Evolutionary conservation across 225 moss, liverwort and hornwort species (phyloP), one percentile per base, ranked within the genome.

Genomic region (Pseudisothecium myosuroides): DNA sequence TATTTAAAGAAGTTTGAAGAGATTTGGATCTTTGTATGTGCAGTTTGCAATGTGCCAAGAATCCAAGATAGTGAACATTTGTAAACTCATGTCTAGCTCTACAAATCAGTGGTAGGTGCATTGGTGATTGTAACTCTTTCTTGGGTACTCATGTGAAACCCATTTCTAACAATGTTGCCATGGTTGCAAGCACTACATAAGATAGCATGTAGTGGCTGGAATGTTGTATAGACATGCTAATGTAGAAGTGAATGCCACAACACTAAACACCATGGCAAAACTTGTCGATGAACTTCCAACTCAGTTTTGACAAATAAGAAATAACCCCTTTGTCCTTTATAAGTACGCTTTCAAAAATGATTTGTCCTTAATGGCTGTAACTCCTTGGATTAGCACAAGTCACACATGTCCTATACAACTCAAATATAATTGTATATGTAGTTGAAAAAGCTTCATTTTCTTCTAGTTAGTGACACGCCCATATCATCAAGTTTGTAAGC

Each of bases 351-450:
- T 68, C 13, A 68, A 68, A 39, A 68, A 68, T 7, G 39, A 68
- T 11, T 23, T 7, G 4, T 68, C 23, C 4, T 21, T 22, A 12
- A n/a, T 68, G 6, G n/a, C 3, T n/a, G 7, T 8, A 68, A 23
- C 1, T n/a, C 23, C 0, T 6, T 0, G 1, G 7, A 39, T 39
- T 39, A 68, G 13, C 7, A 68, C 7, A 0, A 68, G 0, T 68
- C 0, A 2, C 23, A 68, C 2, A 39, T 23, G 7, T 68, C 23
- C 2, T 7, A 23, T 68, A 68, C 7, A 19, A 68, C 2, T 68
- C 23, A 68, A 68, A 39, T 6, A 4, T 23, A 68, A 2, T 68
- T 23, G 13, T 68, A 68, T 2, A n/a, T n/a, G n/a, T 68, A n/a
- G 37, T 12, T 21, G 21, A 34, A 34, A 64, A 34, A 64, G 9